Conservation (phyloP, 805 yeast genomes). For the Kuraishia borneana region DNA sequence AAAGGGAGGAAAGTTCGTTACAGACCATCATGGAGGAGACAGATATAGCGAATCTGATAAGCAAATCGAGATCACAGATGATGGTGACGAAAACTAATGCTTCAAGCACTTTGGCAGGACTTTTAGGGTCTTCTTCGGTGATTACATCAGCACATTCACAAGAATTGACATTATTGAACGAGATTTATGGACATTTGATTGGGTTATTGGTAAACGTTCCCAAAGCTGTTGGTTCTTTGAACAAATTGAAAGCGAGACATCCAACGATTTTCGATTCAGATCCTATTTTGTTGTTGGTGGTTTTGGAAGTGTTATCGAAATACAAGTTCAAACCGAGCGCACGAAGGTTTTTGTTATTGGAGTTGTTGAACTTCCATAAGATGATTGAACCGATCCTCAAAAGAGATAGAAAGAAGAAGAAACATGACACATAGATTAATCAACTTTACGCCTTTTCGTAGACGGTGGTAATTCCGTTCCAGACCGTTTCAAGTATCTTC, state of each 20-base stretch:
- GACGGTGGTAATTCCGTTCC: no score
- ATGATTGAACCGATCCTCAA: slow-evolving; percentile 41
- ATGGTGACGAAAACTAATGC: slow-evolving; percentile 2
- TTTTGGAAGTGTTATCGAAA: slow-evolving; percentile 36
- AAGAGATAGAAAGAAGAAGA: slow-evolving; percentile 25
- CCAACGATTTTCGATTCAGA: slow-evolving; percentile 43
- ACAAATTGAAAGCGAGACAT: slow-evolving; percentile 34
- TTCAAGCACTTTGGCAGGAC: slow-evolving; percentile 6
- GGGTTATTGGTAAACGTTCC: slow-evolving; percentile 14
- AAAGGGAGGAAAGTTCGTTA: neutral
- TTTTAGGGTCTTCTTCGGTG: slow-evolving; percentile 7
- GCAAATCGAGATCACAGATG: neutral
- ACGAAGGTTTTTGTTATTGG: slow-evolving; percentile 50
- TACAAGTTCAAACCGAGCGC: slow-evolving; percentile 53
- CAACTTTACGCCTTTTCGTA: neutral
- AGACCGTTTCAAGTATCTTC: no score
- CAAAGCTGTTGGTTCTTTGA: slow-evolving; percentile 25
- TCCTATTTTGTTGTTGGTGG: slow-evolving; percentile 42
- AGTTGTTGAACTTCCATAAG: slow-evolving; percentile 42
- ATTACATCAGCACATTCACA: slow-evolving; percentile 6
- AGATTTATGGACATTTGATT: slow-evolving; percentile 16
- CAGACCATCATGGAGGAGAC: neutral
- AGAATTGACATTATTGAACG: slow-evolving; percentile 12
- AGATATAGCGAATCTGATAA: neutral
- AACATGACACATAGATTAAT: neutral